A percentile compares a stretch with the other conserved stretches of the same genome.
Conservation (phyloP, 257 asterid species). For the Echium plantagineum region DNA sequence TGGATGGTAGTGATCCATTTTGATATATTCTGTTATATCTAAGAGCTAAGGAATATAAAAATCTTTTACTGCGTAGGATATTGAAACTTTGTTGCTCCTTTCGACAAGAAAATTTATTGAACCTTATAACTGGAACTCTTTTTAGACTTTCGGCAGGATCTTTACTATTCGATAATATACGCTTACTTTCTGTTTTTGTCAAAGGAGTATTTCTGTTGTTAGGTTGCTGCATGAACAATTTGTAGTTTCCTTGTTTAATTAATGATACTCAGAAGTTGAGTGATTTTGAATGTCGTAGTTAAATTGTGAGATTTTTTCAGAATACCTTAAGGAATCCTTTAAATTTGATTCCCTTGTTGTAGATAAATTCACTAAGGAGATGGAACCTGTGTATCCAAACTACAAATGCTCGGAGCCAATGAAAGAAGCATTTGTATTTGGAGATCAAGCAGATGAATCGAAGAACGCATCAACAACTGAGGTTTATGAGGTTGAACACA, state of each 20-base stretch:
- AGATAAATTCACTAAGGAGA: constrained; percentile 74
- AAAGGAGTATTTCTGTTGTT: not conserved
- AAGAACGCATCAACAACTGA: constrained; percentile 22
- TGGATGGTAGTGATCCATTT: no score
- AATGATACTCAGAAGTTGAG: not conserved
- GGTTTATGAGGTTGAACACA: constrained; percentile 39
- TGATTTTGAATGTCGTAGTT: not conserved
- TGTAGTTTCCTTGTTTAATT: not conserved
- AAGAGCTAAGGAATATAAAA: no score
- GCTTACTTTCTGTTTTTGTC: not conserved
- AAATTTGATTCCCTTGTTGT: constrained; percentile 16
- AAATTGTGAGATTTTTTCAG: not conserved
- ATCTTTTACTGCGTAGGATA: no score
- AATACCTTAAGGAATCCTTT: not conserved
- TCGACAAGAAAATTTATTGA: not conserved
- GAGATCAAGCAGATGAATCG: constrained; percentile 23
- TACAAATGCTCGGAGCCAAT: constrained; percentile 47
- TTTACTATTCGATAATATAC: no score
- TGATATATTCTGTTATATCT: no score
- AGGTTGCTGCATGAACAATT: not conserved
- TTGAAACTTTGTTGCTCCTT: not conserved
- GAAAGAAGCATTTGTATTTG: constrained; percentile 64
- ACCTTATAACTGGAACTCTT: no score
- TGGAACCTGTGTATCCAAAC: constrained; percentile 25
- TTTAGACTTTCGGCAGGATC: no score